These are phyloP conservation scores for Flaveria linearis DNA, from an alignment of 129 eudicot species.

Conservation along the genomic window DNA sequence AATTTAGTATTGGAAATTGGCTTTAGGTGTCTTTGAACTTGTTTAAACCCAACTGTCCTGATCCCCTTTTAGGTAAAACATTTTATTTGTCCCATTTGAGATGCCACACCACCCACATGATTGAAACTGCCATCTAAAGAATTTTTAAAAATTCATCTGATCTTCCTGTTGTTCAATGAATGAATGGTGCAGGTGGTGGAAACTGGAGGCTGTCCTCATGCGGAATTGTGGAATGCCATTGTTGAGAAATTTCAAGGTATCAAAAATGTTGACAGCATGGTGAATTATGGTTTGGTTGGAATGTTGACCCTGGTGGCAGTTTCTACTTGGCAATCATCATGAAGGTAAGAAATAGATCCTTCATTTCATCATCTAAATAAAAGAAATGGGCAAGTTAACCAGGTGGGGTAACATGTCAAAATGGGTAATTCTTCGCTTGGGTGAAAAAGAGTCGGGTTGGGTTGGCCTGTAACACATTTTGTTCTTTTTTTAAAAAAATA, in stretches of 20 bases:
- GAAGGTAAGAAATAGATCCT: slow-evolving; percentile 45
- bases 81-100: background rate
- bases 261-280: slow-evolving; percentile 52
- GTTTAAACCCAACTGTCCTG: background rate
- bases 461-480: background rate
- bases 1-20: background rate
- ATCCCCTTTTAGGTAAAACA: background rate
- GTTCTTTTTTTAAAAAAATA: no score
- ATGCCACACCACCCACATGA: background rate
- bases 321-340: slow-evolving; percentile 63
- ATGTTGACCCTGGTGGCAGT: slow-evolving; percentile 59
- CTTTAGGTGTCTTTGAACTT: background rate
- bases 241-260: slow-evolving; percentile 51
- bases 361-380: slow-evolving; percentile 18
- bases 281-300: slow-evolving; percentile 68
- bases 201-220: slow-evolving; percentile 62
- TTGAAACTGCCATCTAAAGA: background rate
- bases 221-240: slow-evolving; percentile 42
- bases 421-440: background rate
- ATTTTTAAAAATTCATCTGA: background rate
- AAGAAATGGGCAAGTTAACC: background rate
- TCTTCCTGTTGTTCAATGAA: background rate
- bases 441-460: background rate
- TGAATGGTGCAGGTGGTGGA: slow-evolving; percentile 46
- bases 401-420: background rate